Base-by-base conservation (phyloP, 176 grass and related monocot genomes). In the Rhipidocladum racemiflorum region DNA sequence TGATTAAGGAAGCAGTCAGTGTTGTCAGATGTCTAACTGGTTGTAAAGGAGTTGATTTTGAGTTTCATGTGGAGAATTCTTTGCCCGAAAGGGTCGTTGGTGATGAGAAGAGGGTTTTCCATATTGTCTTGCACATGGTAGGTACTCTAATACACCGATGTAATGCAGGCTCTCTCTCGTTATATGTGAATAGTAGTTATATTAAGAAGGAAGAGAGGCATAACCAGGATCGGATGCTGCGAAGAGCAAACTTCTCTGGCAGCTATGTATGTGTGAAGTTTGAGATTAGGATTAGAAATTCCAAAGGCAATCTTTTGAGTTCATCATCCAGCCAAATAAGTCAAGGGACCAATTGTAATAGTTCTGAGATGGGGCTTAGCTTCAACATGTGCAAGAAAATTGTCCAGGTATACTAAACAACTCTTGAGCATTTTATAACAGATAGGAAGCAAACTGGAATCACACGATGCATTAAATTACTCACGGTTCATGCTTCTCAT, bases 51-150 rank as follows among this genome's bases (percentile, higher is more conserved):
- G 69, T 99, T 35, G 79, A 76, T 75, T 99, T 99, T 57, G 78
- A 78, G 34, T 95, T 90, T 79, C 87, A 90, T 54, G 62, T 93
- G 11, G 89, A 93, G 9, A 89, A 84, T 34, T 75, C 89, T 77
- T 77, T 99, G 76, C 96, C 96, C 1, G 74, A 88, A 74, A 87
- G 75, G 63, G 89, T 93, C 24, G 23, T 93, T 69, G 96, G 96
- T 7, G 96, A 99, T 30, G 92, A 99, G 86, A 95, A 93, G 79
- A 85, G 96, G 59, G 86, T 99, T 75, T 99, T 99, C 83, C 96
- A 99, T 80, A 86, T 99, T 40, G 65, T 99, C 51, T 71, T 93
- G 54, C 93, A 99, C 70, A 95, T 95, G 92, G 72, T 99, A 18
- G 92, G 89, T 49, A 87, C 87, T 72, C 83, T 99, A 64, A 72